Base-by-base conservation (phyloP, 345 rosid species). In the Hibiscus tridactylites region DNA sequence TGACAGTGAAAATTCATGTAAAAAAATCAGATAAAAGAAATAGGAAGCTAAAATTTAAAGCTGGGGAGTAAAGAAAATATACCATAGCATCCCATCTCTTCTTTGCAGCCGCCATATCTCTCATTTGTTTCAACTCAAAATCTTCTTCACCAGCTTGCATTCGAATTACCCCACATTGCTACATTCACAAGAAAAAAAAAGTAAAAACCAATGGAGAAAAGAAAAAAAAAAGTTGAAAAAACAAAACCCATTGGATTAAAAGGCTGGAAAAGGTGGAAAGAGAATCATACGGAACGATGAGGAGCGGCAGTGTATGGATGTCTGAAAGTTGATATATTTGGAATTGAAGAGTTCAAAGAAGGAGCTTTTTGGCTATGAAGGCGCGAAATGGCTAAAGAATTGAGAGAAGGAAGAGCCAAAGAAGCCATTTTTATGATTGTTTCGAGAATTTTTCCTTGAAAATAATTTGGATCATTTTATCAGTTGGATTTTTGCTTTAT, bases 11-110 rank as follows among this genome's bases (percentile, higher is more conserved):
- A 19, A 67, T 17, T 54, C 9, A 67, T 16, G 35, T 19, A 8
- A 16, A 67, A 67, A 66, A 39, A 39, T 39, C 44, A 39, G 44
- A 39, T 31, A 31, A 16, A 33, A 61, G 17, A 61, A 61, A 61
- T 2, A 0, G 44, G 11, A 61, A 61, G 13, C 21, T 3, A 6
- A 61, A 35, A 35, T 33, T 5, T 37, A 35, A n/a, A 4, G 17
- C 26, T 47, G 57, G 26, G 9, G 49, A 10, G 17, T 63, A 17
- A 37, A 39, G 50, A 19, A 4, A 17, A 42, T 0, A 17, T 86
- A 93, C 97, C 96, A 91, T 71, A 73, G 85, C 84, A 71, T 93
- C 96, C 97, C 96, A 91, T 87, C 96, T 87, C 84, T 90, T 93
- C 86, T 86, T 88, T 29, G 98, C 94, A 75, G 96, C 90, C 72